phyloP scores from a whole-genome alignment of 2,329 filamentous ascomycete species.

The Xylaria polymorpha region DNA sequence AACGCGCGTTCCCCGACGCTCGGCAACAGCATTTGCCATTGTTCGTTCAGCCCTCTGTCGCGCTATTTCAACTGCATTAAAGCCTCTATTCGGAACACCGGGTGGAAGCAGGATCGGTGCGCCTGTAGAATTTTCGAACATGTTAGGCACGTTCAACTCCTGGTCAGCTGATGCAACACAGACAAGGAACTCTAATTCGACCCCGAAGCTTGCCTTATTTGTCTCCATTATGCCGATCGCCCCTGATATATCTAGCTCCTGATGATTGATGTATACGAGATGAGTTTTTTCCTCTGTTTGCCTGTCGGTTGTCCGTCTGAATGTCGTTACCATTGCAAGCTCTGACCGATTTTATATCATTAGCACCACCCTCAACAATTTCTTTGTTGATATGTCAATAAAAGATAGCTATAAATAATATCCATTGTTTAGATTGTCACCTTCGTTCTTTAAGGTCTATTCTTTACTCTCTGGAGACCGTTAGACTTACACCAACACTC shows the following conservation, averaged over 20 bases:
- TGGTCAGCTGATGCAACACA: not conserved
- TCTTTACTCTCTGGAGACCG: not conserved
- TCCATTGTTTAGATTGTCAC: not conserved
- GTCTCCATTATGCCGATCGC: not conserved
- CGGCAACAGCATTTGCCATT: not conserved
- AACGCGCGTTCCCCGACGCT: constrained; percentile 19
- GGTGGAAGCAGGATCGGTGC: constrained; percentile 5
- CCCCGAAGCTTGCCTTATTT: constrained; percentile 38
- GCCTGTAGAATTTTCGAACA: constrained; percentile 27
- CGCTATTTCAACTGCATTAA: not conserved
- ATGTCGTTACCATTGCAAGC: not conserved
- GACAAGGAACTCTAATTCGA: constrained; percentile 42
- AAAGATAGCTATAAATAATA: not conserved
- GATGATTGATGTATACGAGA: too few species aligned
- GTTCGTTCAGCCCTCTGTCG: not conserved
- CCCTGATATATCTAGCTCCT: not conserved
- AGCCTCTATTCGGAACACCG: not conserved
- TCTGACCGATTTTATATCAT: not conserved
- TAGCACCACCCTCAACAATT: not conserved
- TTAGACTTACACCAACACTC: not conserved
- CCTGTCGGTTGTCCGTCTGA: not conserved
- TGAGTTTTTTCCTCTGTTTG: not conserved
- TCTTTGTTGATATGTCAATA: not conserved
- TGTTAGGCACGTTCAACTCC: constrained; percentile 1
- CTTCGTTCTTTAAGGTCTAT: not conserved